Base-by-base conservation (phyloP, 2,329 filamentous ascomycete genomes). In the Colletotrichum somersetense region DNA sequence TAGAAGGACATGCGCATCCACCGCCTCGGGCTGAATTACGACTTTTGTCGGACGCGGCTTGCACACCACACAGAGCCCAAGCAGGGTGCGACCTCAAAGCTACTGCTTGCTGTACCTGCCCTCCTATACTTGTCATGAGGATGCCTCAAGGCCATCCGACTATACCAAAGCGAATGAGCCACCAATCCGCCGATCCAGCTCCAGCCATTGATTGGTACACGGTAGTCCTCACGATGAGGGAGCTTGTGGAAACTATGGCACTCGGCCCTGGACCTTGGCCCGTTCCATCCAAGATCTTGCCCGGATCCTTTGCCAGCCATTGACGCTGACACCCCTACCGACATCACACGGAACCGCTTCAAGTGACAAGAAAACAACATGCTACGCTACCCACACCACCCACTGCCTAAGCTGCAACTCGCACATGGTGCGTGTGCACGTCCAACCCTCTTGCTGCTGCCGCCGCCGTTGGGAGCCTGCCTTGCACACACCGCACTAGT, bases 51-150 rank as follows among this genome's bases (percentile, higher is more conserved):
- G 44, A 35, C 16, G 48, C 38, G 62, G 58, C 69, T 63, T 68
- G 64, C 68, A 58, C 64, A 57, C 57, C 35, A 58, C 50, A 30
- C 48, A 12, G 52, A 20, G 44, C n/a, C 44, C 35, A 35, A 46
- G 42, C 48, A 42, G 63, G 64, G 64, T 71, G 56, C 56, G 62
- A 59, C 18, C 56, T 53, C 50, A 71, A n/a, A 23, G 57, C 57
- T 20, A 62, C 35, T 50, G 14, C 50, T 52, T 50, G 14, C 50
- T 52, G 23, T 23, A 65, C 20, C 44, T 46, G 44, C 20, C 46
- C 46, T 48, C 20, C 46, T 23, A n/a, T 5, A 48, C 10, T 48
- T 20, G 12, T 33, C 23, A 16, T 30, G 18, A 26, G 33, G 18
- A 35, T 42, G 23, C 40, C 16, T 35, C 35, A 30, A 30, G 30